Percentiles rank a stretch among this genome's conserved stretches.
These are phyloP conservation scores for Globisporangium splendens DNA, from an alignment of 352 stramenopile species.

Conservation along the genomic window DNA sequence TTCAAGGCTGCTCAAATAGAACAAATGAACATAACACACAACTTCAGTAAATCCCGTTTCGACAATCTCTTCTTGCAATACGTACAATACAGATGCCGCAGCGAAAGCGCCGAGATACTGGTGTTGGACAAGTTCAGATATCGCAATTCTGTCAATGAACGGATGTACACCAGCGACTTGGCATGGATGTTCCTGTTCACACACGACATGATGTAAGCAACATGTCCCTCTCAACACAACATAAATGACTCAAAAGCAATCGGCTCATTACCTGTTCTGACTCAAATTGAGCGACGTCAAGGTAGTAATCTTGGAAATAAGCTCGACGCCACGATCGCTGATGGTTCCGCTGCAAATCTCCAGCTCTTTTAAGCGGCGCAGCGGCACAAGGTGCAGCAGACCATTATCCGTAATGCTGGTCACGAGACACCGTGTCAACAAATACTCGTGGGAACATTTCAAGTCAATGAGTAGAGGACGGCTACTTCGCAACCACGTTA, in stretches of 20 bases:
- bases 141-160: conserved; percentile 49
- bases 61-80: background rate
- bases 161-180: conserved; percentile 62
- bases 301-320: conserved; percentile 72
- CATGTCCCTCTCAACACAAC: too few relatives aligned
- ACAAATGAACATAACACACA: too few relatives aligned
- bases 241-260: too few relatives aligned
- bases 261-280: conserved; percentile 55
- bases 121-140: conserved; percentile 81
- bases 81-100: conserved; percentile 70
- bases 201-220: background rate
- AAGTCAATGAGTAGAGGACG: background rate
- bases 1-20: conserved; percentile 36
- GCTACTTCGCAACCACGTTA: conserved; percentile 13
- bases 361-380: conserved; percentile 53
- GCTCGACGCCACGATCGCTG: conserved; percentile 60
- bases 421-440: too few relatives aligned
- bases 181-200: conserved; percentile 59
- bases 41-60: background rate
- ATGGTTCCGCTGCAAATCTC: conserved; percentile 68
- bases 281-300: conserved; percentile 77
- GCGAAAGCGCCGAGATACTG: conserved; percentile 53
- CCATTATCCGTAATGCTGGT: conserved; percentile 66
- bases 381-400: conserved; percentile 49
- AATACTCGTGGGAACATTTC: background rate